Conservation (phyloP, 2,329 filamentous ascomycete genomes). For the Talaromyces sp. region DNA sequence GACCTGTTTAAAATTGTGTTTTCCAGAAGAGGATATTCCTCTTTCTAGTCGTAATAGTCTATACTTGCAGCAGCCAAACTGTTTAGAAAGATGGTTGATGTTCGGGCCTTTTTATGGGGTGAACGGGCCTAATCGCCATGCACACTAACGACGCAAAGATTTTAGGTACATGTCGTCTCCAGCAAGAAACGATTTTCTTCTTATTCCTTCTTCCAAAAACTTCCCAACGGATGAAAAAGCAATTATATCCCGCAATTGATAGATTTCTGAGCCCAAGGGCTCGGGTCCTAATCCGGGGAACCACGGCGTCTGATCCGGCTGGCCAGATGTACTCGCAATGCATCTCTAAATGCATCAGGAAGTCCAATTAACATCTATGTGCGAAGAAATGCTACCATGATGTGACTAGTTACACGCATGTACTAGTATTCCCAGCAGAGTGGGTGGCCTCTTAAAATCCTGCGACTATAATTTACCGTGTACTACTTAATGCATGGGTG, state of each 20-base stretch:
- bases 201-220: neutral
- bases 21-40: neutral
- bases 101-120: neutral
- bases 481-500: neutral
- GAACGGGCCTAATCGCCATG: neutral
- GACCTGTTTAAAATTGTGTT: neutral
- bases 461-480: neutral
- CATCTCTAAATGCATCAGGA: neutral
- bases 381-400: neutral
- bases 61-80: neutral
- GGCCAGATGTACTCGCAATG: neutral
- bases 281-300: conserved; percentile 12
- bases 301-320: neutral
- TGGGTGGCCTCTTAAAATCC: neutral
- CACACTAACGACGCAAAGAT: neutral
- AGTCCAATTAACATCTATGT: neutral
- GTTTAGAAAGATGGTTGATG: neutral
- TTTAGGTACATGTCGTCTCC: neutral
- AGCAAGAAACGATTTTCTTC: neutral
- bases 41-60: neutral
- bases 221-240: neutral
- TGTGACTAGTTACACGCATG: neutral
- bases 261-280: conserved; percentile 10
- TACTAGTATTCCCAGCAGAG: conserved; percentile 6
- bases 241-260: neutral